phyloP scores from a whole-genome alignment of 495 filamentous ascomycete genomes.

The Rhizodiscina lignyota region DNA sequence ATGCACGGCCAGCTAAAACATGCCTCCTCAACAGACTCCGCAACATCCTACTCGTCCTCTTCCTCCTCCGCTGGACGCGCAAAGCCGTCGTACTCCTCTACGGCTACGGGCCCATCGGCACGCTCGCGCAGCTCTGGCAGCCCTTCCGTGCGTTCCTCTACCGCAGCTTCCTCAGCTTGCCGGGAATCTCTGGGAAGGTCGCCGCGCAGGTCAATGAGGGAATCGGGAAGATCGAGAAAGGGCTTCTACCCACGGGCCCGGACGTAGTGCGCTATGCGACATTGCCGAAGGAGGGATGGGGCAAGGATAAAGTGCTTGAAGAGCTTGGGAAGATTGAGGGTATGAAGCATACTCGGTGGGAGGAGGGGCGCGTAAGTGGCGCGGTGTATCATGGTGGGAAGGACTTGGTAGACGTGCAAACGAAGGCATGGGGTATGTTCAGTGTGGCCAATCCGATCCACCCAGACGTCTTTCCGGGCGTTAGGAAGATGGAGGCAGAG shows the following conservation, averaged over 20 bases:
- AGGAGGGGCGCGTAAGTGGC: conserved; percentile 86
- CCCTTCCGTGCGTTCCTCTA: conserved; percentile 56
- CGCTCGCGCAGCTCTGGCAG: conserved; percentile 52
- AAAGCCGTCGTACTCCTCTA: conserved; percentile 68
- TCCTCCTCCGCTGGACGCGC: conserved; percentile 73
- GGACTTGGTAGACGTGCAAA: conserved; percentile 67
- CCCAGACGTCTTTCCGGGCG: conserved; percentile 94
- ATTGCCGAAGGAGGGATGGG: conserved; percentile 78
- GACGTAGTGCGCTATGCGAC: conserved; percentile 56
- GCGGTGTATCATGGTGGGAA: conserved; percentile 94
- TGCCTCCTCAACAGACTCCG: conserved; percentile 40
- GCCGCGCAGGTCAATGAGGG: conserved; percentile 64
- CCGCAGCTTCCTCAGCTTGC: conserved; percentile 68
- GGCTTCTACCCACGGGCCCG: conserved; percentile 59
- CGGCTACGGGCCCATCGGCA: conserved; percentile 76
- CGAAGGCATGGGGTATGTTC: conserved; percentile 82
- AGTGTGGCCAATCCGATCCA: conserved; percentile 97
- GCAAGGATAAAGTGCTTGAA: conserved; percentile 54
- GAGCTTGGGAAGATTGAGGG: conserved; percentile 64
- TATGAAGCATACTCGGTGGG: conserved; percentile 93
- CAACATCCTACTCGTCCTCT: conserved; percentile 80
- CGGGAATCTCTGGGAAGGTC: conserved; percentile 69
- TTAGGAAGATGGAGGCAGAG: conserved; percentile 98
- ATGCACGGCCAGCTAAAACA: too few relatives aligned
- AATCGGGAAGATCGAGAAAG: conserved; percentile 58